A percentile compares a stretch with the other conserved stretches of the same genome.
These are phyloP conservation scores for Cystobasidium tubakii DNA, from an alignment of 768 basidiomycete species.

Conservation along the genomic window DNA sequence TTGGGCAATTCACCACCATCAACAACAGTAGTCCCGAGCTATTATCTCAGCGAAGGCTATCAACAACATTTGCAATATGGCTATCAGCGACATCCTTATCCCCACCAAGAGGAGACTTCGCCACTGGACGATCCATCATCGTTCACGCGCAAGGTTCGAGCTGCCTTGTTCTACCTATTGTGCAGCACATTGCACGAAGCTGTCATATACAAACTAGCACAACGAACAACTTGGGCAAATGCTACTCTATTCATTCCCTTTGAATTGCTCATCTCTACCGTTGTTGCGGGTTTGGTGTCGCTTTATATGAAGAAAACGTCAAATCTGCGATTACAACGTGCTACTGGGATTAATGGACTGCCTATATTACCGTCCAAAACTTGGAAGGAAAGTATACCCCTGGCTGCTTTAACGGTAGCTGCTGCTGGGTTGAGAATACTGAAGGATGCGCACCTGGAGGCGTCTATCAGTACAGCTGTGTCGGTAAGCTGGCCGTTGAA, in stretches of 20 bases:
- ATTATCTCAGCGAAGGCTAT: not conserved
- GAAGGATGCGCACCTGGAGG: not conserved
- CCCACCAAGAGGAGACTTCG: not conserved
- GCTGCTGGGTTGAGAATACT: not conserved
- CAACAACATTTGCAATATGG: not conserved
- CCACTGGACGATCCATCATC: conserved; percentile 5
- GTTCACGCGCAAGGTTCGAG: not conserved
- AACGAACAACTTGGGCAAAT: conserved; percentile 9
- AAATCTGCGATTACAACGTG: not conserved
- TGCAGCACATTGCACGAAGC: not conserved
- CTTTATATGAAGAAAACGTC: not conserved
- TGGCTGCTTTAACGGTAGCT: not conserved
- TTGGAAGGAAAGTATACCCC: conserved; percentile 8
- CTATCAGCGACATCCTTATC: not conserved
- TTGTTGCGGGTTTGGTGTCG: not conserved
- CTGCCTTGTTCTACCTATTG: not conserved
- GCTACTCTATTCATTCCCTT: not conserved
- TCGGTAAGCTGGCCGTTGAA: conserved; percentile 3
- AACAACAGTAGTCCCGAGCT: not conserved
- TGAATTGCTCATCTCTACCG: not conserved
- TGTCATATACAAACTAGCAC: conserved; percentile 18
- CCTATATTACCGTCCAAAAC: not conserved
- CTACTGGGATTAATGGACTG: not conserved
- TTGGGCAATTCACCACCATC: not conserved
- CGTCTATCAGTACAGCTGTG: conserved; percentile 4